Conservation (phyloP, 192 early-diverging fungal species). For the Ramicandelaber brevisporus region DNA sequence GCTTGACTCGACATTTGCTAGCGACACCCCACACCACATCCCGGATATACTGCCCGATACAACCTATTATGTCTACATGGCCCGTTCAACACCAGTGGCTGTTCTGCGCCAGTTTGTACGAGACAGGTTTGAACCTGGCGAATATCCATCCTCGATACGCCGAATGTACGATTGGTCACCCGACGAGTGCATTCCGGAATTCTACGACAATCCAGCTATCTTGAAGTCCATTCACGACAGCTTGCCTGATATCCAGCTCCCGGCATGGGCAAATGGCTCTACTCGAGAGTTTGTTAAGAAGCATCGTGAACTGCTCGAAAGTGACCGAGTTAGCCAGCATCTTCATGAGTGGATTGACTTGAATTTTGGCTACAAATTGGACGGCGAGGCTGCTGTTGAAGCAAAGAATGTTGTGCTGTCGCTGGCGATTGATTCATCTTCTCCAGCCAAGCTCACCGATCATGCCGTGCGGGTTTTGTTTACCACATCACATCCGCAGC, state of each 20-base stretch:
- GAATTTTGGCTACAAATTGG: slow-evolving; percentile 67
- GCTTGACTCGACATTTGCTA: slow-evolving; percentile 36
- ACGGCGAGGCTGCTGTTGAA: slow-evolving; percentile 43
- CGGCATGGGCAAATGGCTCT: slow-evolving; percentile 36
- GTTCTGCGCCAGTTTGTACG: slow-evolving; percentile 38
- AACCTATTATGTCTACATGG: slow-evolving; percentile 40
- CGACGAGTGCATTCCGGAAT: slow-evolving; percentile 50
- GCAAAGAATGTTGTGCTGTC: slow-evolving; percentile 52
- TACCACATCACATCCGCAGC: too few species aligned
- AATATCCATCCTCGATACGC: slow-evolving; percentile 31
- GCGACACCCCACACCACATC: slow-evolving; percentile 38
- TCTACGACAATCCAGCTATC: slow-evolving; percentile 33
- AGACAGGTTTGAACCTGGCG: slow-evolving; percentile 37
- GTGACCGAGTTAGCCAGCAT: slow-evolving; percentile 46
- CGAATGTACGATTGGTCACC: slow-evolving; percentile 42
- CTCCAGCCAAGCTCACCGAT: too few species aligned
- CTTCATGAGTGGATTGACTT: slow-evolving; percentile 75
- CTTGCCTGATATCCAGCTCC: slow-evolving; percentile 27
- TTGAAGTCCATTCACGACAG: slow-evolving; percentile 33
- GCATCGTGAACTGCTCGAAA: slow-evolving; percentile 46
- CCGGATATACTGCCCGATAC: slow-evolving; percentile 39
- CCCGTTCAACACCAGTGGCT: slow-evolving; percentile 29
- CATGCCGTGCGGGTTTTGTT: too few species aligned
- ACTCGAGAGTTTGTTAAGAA: slow-evolving; percentile 47
- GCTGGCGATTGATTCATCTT: too few species aligned